Evolutionary conservation across 2,329 filamentous ascomycete genomes (phyloP).

Genomic region (Aspergillus pseudoterreus): DNA sequence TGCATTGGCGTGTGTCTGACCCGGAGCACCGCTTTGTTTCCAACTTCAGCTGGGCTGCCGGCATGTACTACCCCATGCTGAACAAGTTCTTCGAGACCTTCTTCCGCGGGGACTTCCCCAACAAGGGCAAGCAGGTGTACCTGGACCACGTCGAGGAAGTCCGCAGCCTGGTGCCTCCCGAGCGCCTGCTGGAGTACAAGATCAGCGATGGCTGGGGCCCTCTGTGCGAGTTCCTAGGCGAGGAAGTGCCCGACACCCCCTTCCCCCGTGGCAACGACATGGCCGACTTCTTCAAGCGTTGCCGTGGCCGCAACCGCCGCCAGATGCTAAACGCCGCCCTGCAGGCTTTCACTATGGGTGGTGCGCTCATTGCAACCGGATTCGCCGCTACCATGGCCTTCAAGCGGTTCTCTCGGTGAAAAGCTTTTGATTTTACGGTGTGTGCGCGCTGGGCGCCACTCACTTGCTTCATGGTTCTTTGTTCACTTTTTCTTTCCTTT

Average conservation of each 20-base stretch:
- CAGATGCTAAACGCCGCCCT: slow-evolving; percentile 55
- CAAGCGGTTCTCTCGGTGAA: slow-evolving; percentile 35
- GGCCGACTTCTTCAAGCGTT: slow-evolving; percentile 53
- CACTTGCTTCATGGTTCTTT: not conserved
- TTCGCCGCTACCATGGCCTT: slow-evolving; percentile 38
- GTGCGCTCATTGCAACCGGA: slow-evolving; percentile 46
- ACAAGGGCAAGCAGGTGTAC: slow-evolving; percentile 62
- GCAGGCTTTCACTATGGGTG: slow-evolving; percentile 49
- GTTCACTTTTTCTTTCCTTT: not conserved
- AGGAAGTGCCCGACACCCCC: slow-evolving; percentile 47
- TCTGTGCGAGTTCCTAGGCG: slow-evolving; percentile 53
- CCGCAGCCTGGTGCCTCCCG: slow-evolving; percentile 45
- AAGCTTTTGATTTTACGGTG: not conserved
- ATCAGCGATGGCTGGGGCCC: slow-evolving; percentile 54
- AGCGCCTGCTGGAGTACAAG: slow-evolving; percentile 52
- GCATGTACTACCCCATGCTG: slow-evolving; percentile 68
- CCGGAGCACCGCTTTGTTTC: slow-evolving; percentile 56
- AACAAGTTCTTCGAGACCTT: slow-evolving; percentile 66
- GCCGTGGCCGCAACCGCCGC: slow-evolving; percentile 50
- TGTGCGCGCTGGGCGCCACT: slow-evolving; percentile 24
- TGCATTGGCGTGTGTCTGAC: slow-evolving; percentile 64
- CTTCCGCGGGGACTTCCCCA: slow-evolving; percentile 65
- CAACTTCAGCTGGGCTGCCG: slow-evolving; percentile 60
- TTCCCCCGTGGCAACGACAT: slow-evolving; percentile 54
- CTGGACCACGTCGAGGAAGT: slow-evolving; percentile 54